Evolutionary conservation across 73 alveolate species (phyloP).

Genomic region (Paramecium tetraurelia): DNA sequence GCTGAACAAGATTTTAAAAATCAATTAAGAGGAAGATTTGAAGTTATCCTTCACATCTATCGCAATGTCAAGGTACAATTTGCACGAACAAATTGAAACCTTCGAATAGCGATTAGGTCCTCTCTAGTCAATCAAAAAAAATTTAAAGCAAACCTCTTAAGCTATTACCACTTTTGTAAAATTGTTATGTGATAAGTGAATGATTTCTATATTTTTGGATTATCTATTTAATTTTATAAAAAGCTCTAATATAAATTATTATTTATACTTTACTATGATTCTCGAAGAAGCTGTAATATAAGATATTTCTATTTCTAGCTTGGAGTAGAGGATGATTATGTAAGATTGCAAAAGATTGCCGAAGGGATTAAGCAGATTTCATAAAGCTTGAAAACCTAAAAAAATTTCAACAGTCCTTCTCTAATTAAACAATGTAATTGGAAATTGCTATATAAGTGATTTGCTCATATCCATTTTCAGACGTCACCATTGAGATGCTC

Average conservation of each 20-base stretch:
- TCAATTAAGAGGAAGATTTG: neutral
- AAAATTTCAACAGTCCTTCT: neutral
- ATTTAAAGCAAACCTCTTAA: neutral
- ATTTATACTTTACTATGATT: neutral
- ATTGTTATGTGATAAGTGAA: neutral
- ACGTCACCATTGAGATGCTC: neutral
- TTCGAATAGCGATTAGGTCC: neutral
- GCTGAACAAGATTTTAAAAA: neutral
- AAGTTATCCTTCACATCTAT: neutral
- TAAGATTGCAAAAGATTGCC: neutral
- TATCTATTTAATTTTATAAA: neutral
- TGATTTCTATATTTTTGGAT: neutral
- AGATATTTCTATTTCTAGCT: neutral
- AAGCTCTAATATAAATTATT: neutral
- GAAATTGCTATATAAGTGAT: neutral
- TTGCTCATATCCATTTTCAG: neutral
- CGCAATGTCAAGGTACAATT: neutral
- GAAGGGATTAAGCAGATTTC: neutral
- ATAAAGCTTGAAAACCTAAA: neutral
- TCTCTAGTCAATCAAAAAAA: neutral
- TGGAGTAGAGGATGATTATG: constrained; percentile 10
- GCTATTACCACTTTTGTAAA: neutral
- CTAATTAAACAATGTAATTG: neutral
- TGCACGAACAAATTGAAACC: neutral
- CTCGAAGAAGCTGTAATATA: constrained; percentile 23